Conservation (phyloP, 441 rosid species). For the Manihot esculenta region DNA sequence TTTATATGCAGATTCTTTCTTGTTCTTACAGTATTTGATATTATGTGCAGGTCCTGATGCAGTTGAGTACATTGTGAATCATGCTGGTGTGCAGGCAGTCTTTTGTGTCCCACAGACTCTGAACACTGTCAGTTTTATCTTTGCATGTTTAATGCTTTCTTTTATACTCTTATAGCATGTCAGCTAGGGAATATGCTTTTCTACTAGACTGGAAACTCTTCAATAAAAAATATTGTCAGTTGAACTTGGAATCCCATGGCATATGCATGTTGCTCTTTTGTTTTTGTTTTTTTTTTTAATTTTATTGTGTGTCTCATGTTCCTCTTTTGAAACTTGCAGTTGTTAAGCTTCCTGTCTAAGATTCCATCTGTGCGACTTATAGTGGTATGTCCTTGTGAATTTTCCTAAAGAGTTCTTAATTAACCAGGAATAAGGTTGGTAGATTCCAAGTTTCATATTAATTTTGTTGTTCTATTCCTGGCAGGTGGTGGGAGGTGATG, state of each 20-base stretch:
- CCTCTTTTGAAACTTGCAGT: constrained; percentile 50
- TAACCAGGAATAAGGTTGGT: not conserved
- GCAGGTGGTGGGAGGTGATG: constrained; percentile 93
- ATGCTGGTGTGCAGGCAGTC: constrained; percentile 82
- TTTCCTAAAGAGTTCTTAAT: constrained; percentile 9
- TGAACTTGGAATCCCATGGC: constrained; percentile 5
- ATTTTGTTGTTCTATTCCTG: constrained; percentile 16
- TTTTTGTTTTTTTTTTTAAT: not conserved
- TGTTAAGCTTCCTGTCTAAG: constrained; percentile 78
- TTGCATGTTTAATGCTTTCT: constrained; percentile 5
- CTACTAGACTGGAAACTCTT: not conserved
- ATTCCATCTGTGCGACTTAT: constrained; percentile 76
- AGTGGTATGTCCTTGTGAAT: constrained; percentile 57
- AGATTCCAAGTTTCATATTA: not conserved
- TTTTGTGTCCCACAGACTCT: constrained; percentile 87
- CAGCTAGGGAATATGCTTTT: not conserved
- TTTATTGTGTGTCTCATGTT: constrained; percentile 12
- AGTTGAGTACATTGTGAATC: constrained; percentile 77
- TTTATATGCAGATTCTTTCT: constrained; percentile 11
- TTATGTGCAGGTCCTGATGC: constrained; percentile 86
- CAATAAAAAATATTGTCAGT: not conserved
- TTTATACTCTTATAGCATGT: not conserved
- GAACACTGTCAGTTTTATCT: constrained; percentile 55
- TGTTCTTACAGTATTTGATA: constrained; percentile 16
- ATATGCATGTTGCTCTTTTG: not conserved